These are phyloP conservation scores for Podila minutissima DNA, from an alignment of 192 early-diverging fungal genomes.

Conservation along the genomic window DNA sequence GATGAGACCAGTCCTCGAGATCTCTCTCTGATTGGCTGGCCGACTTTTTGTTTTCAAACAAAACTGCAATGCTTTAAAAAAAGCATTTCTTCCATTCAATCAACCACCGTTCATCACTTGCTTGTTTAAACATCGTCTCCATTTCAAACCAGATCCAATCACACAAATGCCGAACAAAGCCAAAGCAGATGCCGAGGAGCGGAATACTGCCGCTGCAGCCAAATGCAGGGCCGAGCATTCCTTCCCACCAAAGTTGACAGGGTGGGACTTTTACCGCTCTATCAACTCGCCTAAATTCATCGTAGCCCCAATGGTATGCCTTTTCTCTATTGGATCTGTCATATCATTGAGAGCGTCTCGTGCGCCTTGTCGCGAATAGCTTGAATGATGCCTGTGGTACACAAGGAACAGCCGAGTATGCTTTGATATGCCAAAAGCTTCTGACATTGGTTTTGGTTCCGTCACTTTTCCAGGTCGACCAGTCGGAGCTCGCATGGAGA, in stretches of 20 bases:
- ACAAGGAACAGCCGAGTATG: not conserved
- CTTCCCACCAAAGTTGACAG: conserved; percentile 65
- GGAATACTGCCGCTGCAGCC: conserved; percentile 25
- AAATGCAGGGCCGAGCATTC: conserved; percentile 27
- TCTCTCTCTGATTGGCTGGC: not conserved
- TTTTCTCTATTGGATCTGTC: not conserved
- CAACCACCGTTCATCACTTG: not conserved
- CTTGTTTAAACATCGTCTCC: conserved; percentile 9
- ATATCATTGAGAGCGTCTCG: not conserved
- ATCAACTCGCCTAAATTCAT: conserved; percentile 81
- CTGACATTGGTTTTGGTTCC: not conserved
- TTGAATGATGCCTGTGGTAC: not conserved
- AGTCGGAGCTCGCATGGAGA: conserved; percentile 96
- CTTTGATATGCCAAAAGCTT: not conserved
- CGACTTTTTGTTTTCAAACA: not conserved
- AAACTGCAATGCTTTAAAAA: no score
- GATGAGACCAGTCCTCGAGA: not conserved
- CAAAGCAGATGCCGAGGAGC: conserved; percentile 31
- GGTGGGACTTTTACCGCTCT: conserved; percentile 83
- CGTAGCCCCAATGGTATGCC: conserved; percentile 89
- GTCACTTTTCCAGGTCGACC: conserved; percentile 67
- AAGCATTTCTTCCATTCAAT: not conserved
- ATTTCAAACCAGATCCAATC: not conserved
- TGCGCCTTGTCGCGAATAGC: not conserved
- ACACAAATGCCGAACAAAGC: conserved; percentile 22